A percentile compares a stretch with the other conserved stretches of the same genome.
Evolutionary conservation across 305 asterid species (phyloP).

Genomic region (Solanum aculeatissimum): DNA sequence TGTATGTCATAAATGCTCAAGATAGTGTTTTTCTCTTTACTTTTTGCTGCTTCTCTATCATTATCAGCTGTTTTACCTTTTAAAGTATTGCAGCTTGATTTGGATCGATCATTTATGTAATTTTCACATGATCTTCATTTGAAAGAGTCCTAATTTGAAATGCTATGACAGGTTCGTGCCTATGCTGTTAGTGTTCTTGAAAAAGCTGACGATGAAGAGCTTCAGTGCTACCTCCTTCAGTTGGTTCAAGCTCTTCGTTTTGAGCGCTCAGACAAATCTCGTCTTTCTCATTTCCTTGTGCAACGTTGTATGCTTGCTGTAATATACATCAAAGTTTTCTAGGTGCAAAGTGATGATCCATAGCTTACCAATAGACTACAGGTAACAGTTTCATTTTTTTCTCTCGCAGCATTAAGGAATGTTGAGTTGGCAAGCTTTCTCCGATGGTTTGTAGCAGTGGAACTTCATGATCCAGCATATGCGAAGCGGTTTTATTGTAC

Average conservation of each 20-base stretch:
- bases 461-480: slow-evolving; percentile 92
- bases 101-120: neutral
- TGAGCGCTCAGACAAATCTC: slow-evolving; percentile 92
- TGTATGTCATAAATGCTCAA: neutral
- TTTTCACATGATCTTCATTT: neutral
- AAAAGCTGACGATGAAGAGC: slow-evolving; percentile 99
- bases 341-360: neutral
- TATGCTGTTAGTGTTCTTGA: slow-evolving; percentile 96
- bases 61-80: neutral
- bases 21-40: neutral
- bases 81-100: neutral
- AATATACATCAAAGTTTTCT: slow-evolving; percentile 8
- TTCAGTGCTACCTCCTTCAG: slow-evolving; percentile 96
- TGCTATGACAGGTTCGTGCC: slow-evolving; percentile 74
- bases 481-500: slow-evolving; percentile 89
- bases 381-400: slow-evolving; percentile 3
- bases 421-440: slow-evolving; percentile 98
- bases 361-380: neutral
- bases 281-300: slow-evolving; percentile 91
- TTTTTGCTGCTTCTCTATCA: neutral
- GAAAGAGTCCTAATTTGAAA: neutral
- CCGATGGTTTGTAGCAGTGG: slow-evolving; percentile 98
- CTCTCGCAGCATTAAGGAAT: slow-evolving; percentile 66
- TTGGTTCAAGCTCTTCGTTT: slow-evolving; percentile 99
- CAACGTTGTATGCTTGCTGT: slow-evolving; percentile 75